Conservation (phyloP, 2,329 filamentous ascomycete species). For the Xylariaceae sp. region DNA sequence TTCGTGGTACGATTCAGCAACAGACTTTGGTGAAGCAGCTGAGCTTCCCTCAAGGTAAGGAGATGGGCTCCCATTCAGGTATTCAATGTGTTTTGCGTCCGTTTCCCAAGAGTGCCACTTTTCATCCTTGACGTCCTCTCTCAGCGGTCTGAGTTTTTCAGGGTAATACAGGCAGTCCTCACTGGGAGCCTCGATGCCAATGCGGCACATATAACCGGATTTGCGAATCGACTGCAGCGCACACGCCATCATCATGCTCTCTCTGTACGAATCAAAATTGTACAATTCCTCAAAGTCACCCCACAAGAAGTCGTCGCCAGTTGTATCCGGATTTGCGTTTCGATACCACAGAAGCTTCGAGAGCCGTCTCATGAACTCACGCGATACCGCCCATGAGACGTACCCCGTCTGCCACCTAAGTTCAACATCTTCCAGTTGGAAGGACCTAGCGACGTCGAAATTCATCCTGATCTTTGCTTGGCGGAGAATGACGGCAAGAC, state of each 20-base stretch:
- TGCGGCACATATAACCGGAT: slow-evolving; percentile 15
- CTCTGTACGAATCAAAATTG: slow-evolving; percentile 22
- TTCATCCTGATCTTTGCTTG: slow-evolving; percentile 21
- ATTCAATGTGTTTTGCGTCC: no score
- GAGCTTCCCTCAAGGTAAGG: no score
- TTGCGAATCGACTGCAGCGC: slow-evolving; percentile 24
- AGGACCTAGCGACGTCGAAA: background rate
- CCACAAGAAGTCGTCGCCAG: slow-evolving; percentile 18
- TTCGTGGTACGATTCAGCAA: no score
- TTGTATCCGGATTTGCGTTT: background rate
- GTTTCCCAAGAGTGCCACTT: slow-evolving; percentile 1
- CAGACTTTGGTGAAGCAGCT: no score
- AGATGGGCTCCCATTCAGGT: no score
- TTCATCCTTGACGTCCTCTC: slow-evolving; percentile 14
- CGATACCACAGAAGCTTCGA: slow-evolving; percentile 15
- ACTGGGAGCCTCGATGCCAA: slow-evolving; percentile 28
- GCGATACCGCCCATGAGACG: slow-evolving; percentile 23
- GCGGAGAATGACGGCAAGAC: slow-evolving; percentile 15
- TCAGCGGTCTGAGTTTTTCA: slow-evolving; percentile 2
- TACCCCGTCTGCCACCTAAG: slow-evolving; percentile 22
- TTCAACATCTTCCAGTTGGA: slow-evolving; percentile 1
- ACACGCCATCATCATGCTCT: slow-evolving; percentile 22
- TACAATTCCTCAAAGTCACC: slow-evolving; percentile 20
- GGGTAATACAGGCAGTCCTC: slow-evolving; percentile 17
- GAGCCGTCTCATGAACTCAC: slow-evolving; percentile 27